Percentiles rank a stretch among this genome's conserved stretches.
Evolutionary conservation across 2,329 filamentous ascomycete genomes (phyloP).

Genomic region (Aspergillus clavatus): DNA sequence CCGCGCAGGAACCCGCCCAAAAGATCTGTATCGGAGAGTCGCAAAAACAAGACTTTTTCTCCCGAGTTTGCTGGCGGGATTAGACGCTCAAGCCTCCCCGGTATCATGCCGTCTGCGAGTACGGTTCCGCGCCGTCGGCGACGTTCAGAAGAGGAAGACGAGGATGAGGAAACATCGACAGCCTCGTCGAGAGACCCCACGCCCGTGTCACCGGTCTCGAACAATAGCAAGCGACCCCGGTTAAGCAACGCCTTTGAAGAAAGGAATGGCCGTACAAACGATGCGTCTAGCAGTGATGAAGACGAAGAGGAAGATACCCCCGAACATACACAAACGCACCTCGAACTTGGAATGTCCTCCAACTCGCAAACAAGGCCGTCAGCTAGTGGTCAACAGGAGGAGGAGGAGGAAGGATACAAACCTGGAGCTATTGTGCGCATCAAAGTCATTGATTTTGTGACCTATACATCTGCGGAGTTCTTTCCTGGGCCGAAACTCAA

Average conservation of each 20-base stretch:
- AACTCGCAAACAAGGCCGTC: constrained; percentile 1
- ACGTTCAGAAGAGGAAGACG: constrained; percentile 25
- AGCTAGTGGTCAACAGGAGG: constrained; percentile 2
- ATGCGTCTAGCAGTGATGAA: not conserved
- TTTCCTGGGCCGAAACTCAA: constrained; percentile 87
- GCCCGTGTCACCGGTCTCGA: constrained; percentile 22
- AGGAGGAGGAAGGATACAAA: constrained; percentile 26
- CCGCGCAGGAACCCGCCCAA: constrained; percentile 11
- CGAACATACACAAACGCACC: not conserved
- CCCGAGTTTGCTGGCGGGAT: constrained; percentile 5
- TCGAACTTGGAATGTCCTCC: not conserved
- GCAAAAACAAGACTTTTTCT: constrained; percentile 1
- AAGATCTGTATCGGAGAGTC: not conserved
- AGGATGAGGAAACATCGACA: constrained; percentile 17
- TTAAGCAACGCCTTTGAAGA: constrained; percentile 10
- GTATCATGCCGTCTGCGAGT: constrained; percentile 25
- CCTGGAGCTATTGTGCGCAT: constrained; percentile 87
- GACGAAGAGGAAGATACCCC: not conserved
- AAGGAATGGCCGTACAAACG: not conserved
- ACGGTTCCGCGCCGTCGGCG: constrained; percentile 28
- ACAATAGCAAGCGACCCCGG: constrained; percentile 31
- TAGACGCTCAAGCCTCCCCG: constrained; percentile 3
- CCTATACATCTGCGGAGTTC: constrained; percentile 89
- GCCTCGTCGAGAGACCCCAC: constrained; percentile 13
- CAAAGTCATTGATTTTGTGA: constrained; percentile 83